Percentiles rank a stretch among this genome's conserved stretches.
Evolutionary conservation across 202 grass and related monocot species (phyloP).

Genomic region (Musa balbisiana): DNA sequence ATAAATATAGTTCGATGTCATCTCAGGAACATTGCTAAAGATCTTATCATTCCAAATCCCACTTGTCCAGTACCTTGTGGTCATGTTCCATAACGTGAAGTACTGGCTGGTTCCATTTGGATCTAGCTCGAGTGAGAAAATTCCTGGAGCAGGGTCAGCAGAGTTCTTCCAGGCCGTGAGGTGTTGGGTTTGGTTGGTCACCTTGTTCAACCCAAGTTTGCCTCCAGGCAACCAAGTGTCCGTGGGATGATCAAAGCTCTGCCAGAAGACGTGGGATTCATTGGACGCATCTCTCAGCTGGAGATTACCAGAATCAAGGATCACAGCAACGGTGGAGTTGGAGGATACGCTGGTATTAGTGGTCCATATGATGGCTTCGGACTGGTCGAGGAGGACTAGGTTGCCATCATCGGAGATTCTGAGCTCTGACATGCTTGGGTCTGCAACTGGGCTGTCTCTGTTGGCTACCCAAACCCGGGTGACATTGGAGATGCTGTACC

Average conservation of each 20-base stretch:
- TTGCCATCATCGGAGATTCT: slow-evolving; percentile 7
- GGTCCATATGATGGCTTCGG: slow-evolving; percentile 1
- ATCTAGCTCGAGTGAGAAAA: slow-evolving; percentile 26
- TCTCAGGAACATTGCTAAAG: slow-evolving; percentile 13
- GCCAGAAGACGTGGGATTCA: slow-evolving; percentile 26
- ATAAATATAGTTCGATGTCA: slow-evolving; percentile 9
- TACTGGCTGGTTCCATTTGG: slow-evolving; percentile 12
- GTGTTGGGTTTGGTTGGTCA: slow-evolving; percentile 11
- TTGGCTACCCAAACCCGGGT: slow-evolving; percentile 8
- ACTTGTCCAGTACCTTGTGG: slow-evolving; percentile 17
- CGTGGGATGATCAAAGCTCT: slow-evolving; percentile 28
- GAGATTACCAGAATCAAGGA: slow-evolving; percentile 30
- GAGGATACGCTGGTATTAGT: background rate
- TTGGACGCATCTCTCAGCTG: slow-evolving; percentile 23
- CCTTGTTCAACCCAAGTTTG: slow-evolving; percentile 28
- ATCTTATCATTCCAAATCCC: slow-evolving; percentile 19
- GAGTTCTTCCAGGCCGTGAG: slow-evolving; percentile 33
- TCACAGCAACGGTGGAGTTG: slow-evolving; percentile 19
- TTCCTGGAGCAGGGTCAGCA: slow-evolving; percentile 17
- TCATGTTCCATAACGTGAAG: slow-evolving; percentile 11
- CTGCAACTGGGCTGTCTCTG: background rate
- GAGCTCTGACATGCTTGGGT: background rate
- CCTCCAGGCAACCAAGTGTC: slow-evolving; percentile 23
- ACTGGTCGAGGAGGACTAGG: slow-evolving; percentile 5
- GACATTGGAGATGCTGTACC: background rate